A percentile compares a stretch with the other conserved stretches of the same genome.
These are phyloP conservation scores for Exophiala sp. DNA, from an alignment of 2,329 filamentous ascomycete species.

Conservation along the genomic window DNA sequence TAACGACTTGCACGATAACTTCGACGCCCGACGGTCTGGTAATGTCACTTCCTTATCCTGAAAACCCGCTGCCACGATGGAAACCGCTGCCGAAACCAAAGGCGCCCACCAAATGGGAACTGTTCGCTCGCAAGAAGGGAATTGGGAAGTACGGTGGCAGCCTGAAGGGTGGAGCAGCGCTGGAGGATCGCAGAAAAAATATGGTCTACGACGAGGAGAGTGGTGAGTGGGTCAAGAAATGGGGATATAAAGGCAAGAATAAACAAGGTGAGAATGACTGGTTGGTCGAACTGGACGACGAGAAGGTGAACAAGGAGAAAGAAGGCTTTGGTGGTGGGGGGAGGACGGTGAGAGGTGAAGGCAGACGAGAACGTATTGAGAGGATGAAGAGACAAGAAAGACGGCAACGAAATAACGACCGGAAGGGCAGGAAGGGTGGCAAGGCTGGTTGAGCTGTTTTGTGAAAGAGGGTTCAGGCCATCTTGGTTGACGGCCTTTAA, in stretches of 20 bases:
- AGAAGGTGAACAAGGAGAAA: conserved; percentile 63
- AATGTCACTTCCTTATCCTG: conserved; percentile 62
- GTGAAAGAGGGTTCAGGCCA: background rate
- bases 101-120: conserved; percentile 86
- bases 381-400: conserved; percentile 59
- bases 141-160: conserved; percentile 72
- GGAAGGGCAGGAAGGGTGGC: conserved; percentile 38
- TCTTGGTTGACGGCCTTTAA: background rate
- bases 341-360: conserved; percentile 56
- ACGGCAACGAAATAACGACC: conserved; percentile 59
- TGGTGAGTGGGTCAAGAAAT: conserved; percentile 86
- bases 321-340: conserved; percentile 46
- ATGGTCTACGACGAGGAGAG: conserved; percentile 76
- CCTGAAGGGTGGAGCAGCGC: conserved; percentile 53
- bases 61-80: conserved; percentile 65
- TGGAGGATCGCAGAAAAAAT: conserved; percentile 56
- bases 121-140: conserved; percentile 93
- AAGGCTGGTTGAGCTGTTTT: conserved; percentile 7
- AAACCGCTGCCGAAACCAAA: conserved; percentile 81
- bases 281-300: conserved; percentile 85
- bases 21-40: conserved; percentile 65
- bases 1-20: conserved; percentile 76
- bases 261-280: conserved; percentile 78
- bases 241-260: conserved; percentile 89
- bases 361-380: conserved; percentile 62